Conservation (phyloP, 257 asterid genomes). For the Solanum acaule region DNA sequence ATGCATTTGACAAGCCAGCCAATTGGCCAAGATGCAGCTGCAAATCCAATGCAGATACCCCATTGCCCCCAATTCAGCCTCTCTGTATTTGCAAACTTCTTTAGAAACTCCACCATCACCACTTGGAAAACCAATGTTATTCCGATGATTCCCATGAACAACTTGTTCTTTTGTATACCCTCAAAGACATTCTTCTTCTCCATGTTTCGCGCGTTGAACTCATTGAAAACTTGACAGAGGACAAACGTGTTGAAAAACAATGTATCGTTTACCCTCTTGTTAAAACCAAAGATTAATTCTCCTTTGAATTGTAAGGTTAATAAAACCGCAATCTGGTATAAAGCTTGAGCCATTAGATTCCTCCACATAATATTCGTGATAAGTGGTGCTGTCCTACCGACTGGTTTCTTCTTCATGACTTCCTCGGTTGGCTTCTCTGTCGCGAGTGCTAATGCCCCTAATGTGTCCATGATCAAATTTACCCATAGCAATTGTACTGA, state of each 20-base stretch:
- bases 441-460: constrained; percentile 41
- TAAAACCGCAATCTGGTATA: constrained; percentile 26
- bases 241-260: constrained; percentile 19
- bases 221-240: constrained; percentile 21
- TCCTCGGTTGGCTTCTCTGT: constrained; percentile 35
- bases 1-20: constrained; percentile 27
- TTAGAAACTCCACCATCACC: constrained; percentile 23
- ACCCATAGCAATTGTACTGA: constrained; percentile 53
- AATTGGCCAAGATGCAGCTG: constrained; percentile 23
- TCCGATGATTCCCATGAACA: constrained; percentile 22
- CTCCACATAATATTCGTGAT: constrained; percentile 43
- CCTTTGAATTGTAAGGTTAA: constrained; percentile 32
- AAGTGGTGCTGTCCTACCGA: constrained; percentile 26
- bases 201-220: constrained; percentile 14
- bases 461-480: constrained; percentile 37
- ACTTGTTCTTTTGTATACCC: constrained; percentile 21
- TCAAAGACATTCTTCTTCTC: constrained; percentile 22
- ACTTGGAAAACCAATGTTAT: constrained; percentile 21
- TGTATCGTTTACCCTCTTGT: constrained; percentile 18
- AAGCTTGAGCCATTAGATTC: constrained; percentile 33
- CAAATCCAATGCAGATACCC: constrained; percentile 23
- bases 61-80: constrained; percentile 30
- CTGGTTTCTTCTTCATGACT: constrained; percentile 30
- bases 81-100: constrained; percentile 25
- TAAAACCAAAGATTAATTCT: constrained; percentile 14